phyloP scores from a whole-genome alignment of 768 basidiomycete species.

The Pleurotus giganteus region DNA sequence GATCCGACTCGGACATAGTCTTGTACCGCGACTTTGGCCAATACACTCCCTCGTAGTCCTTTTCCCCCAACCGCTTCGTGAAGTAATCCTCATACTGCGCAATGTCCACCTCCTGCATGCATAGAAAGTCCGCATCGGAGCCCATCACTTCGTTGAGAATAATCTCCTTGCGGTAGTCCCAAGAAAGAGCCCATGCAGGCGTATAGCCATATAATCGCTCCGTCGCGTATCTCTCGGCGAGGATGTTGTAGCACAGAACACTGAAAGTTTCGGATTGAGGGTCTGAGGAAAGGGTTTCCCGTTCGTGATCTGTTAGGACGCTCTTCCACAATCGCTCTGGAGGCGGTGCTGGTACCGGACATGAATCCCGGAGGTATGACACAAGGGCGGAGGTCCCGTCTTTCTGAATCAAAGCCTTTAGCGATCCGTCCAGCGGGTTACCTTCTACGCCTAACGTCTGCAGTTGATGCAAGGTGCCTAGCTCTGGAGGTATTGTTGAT shows the following conservation, averaged over 20 bases:
- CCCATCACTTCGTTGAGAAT: slow-evolving; percentile 83
- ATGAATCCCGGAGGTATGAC: slow-evolving; percentile 89
- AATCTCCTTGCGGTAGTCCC: slow-evolving; percentile 89
- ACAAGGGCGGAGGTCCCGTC: slow-evolving; percentile 92
- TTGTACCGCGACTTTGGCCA: slow-evolving; percentile 91
- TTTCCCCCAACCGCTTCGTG: slow-evolving; percentile 61
- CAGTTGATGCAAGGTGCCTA: slow-evolving; percentile 89
- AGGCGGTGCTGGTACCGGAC: slow-evolving; percentile 77
- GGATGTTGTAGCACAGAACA: slow-evolving; percentile 89
- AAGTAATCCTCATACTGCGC: slow-evolving; percentile 94
- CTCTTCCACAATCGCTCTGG: slow-evolving; percentile 79
- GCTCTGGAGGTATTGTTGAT: slow-evolving; percentile 78
- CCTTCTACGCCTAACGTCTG: slow-evolving; percentile 95
- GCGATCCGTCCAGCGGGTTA: slow-evolving; percentile 81
- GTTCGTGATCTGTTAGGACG: slow-evolving; percentile 55
- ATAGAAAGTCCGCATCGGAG: slow-evolving; percentile 85
- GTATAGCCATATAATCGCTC: slow-evolving; percentile 93
- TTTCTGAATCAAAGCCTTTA: slow-evolving; percentile 85
- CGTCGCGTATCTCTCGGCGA: slow-evolving; percentile 90
- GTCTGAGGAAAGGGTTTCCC: slow-evolving; percentile 59
- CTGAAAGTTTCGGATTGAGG: slow-evolving; percentile 73
- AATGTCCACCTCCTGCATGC: slow-evolving; percentile 93
- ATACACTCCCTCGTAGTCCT: slow-evolving; percentile 88
- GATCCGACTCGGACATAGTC: slow-evolving; percentile 88
- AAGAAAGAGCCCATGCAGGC: slow-evolving; percentile 93